A percentile compares a stretch with the other conserved stretches of the same genome.
These are phyloP conservation scores for Tetratostichococcus sp. DNA, from an alignment of 139 green algal species.

Conservation along the genomic window DNA sequence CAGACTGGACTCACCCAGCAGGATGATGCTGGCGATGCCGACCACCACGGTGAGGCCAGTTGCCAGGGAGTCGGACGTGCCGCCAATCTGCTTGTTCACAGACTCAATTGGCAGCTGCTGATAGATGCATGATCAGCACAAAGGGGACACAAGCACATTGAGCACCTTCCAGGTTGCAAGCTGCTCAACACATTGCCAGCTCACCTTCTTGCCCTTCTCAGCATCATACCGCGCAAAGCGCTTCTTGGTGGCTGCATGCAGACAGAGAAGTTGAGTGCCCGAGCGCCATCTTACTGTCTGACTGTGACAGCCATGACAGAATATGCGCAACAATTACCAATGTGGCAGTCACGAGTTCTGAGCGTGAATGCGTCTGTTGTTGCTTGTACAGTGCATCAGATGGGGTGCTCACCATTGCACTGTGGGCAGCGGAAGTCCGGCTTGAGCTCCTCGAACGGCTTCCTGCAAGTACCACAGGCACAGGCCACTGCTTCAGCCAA, in stretches of 20 bases:
- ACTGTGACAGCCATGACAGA: too few species aligned
- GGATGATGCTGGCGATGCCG: not conserved
- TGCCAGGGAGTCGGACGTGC: not conserved
- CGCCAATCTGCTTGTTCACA: not conserved
- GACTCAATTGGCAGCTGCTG: too few species aligned
- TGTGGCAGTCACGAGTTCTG: too few species aligned
- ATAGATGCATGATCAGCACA: too few species aligned
- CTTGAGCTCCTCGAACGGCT: conserved; percentile 50
- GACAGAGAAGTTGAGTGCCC: too few species aligned
- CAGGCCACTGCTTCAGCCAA: too few species aligned
- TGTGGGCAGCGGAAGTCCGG: conserved; percentile 73
- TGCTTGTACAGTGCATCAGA: too few species aligned
- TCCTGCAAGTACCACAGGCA: conserved; percentile 24
- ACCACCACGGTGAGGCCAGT: not conserved
- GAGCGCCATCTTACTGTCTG: too few species aligned
- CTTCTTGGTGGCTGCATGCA: conserved; percentile 68
- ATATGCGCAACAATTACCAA: too few species aligned
- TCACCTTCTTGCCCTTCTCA: conserved; percentile 64
- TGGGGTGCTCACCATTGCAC: conserved; percentile 70
- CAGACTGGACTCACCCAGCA: not conserved
- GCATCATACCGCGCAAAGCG: conserved; percentile 90
- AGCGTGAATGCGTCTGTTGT: too few species aligned
- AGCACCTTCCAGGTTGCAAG: not conserved
- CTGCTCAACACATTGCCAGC: conserved; percentile 20
- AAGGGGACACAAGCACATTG: too few species aligned